These are phyloP conservation scores for Mallotus nudiflorus DNA, from an alignment of 345 rosid species.

Conservation along the genomic window DNA sequence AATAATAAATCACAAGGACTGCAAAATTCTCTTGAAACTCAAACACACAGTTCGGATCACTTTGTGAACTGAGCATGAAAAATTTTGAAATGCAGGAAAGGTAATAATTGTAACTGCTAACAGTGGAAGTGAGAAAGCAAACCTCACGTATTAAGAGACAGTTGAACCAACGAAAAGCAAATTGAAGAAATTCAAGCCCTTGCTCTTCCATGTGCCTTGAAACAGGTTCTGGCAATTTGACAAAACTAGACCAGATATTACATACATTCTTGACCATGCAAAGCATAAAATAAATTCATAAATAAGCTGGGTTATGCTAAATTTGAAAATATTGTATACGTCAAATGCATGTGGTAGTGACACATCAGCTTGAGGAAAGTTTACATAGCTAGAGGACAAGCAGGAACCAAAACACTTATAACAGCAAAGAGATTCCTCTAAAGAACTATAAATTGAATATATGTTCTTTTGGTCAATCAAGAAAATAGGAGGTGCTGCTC, in stretches of 20 bases:
- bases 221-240: slow-evolving; percentile 71
- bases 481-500: background rate
- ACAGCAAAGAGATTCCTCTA: too few relatives aligned
- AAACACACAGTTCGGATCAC: background rate
- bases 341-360: background rate
- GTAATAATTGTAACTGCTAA: background rate
- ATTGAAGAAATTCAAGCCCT: slow-evolving; percentile 96
- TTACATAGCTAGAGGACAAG: background rate
- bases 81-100: background rate
- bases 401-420: background rate
- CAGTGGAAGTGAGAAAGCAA: slow-evolving; percentile 20
- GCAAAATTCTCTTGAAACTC: background rate
- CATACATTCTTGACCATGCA: background rate
- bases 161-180: slow-evolving; percentile 99
- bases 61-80: slow-evolving; percentile 5
- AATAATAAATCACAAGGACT: background rate
- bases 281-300: background rate
- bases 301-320: background rate
- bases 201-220: slow-evolving; percentile 95
- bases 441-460: too few relatives aligned
- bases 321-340: background rate
- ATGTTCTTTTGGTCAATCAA: background rate
- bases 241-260: slow-evolving; percentile 1
- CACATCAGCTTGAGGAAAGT: background rate
- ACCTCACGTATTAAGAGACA: slow-evolving; percentile 98